Conservation (phyloP, 2,329 filamentous ascomycete species). For the Neofusicoccum cordaticola region DNA sequence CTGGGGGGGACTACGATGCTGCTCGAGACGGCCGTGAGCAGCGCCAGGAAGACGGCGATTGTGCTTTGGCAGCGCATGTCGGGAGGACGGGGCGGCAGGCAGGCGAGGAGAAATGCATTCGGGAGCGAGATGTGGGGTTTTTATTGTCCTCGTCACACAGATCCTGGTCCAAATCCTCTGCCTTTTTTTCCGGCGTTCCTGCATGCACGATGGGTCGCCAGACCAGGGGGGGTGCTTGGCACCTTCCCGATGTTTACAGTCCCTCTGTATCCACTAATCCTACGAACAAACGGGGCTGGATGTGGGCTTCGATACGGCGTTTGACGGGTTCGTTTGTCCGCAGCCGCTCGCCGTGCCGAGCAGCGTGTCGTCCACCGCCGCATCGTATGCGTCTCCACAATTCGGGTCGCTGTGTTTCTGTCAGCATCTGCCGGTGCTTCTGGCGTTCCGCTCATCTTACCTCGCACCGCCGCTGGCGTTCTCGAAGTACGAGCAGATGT, state of each 20-base stretch:
- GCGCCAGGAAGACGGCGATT: not conserved
- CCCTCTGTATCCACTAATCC: not conserved
- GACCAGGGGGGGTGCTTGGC: not conserved
- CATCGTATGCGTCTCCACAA: conserved; percentile 45
- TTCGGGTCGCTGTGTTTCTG: conserved; percentile 42
- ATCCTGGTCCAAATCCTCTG: not conserved
- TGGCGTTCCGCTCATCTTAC: conserved; percentile 25
- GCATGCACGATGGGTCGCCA: not conserved
- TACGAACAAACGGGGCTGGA: conserved; percentile 1
- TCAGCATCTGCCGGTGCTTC: not conserved
- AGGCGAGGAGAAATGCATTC: not conserved
- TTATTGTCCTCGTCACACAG: not conserved
- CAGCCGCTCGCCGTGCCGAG: conserved; percentile 33
- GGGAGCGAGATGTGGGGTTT: not conserved
- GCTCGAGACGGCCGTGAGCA: not conserved
- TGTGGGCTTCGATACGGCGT: conserved; percentile 24
- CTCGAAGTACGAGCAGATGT: conserved; percentile 53
- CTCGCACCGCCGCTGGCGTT: conserved; percentile 47
- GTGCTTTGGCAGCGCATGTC: not conserved
- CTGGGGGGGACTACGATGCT: not conserved
- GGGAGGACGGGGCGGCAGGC: not conserved
- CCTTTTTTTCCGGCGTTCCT: not conserved
- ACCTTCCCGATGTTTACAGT: not conserved
- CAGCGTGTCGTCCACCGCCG: conserved; percentile 45
- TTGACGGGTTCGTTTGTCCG: conserved; percentile 31